These are phyloP conservation scores for Mortierella sp. DNA, from an alignment of 371 early-diverging fungal species.

Conservation along the genomic window DNA sequence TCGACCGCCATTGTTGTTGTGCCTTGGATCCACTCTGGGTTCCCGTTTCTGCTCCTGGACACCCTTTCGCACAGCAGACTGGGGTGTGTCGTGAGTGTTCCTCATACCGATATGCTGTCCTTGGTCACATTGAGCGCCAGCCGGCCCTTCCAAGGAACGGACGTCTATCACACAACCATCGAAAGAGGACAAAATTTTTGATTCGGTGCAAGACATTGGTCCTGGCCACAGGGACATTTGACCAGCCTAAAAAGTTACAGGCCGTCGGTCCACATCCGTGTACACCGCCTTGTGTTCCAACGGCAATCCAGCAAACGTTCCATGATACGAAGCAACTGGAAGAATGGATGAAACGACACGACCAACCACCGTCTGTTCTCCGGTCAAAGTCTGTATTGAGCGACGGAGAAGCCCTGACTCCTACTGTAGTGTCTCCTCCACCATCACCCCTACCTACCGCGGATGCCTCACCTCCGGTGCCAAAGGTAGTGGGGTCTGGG, in stretches of 20 bases:
- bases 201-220: constrained; percentile 35
- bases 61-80: too few species aligned
- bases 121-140: constrained; percentile 28
- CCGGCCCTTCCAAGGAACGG: not conserved
- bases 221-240: constrained; percentile 50
- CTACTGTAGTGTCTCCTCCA: constrained; percentile 9
- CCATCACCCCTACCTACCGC: constrained; percentile 8
- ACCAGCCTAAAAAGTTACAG: constrained; percentile 42
- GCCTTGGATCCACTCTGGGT: constrained; percentile 18
- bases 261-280: constrained; percentile 28
- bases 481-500: not conserved
- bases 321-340: constrained; percentile 47
- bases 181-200: constrained; percentile 30
- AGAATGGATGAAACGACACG: constrained; percentile 42
- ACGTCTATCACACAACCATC: not conserved
- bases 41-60: too few species aligned
- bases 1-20: constrained; percentile 46
- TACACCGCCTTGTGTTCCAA: constrained; percentile 17
- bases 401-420: too few species aligned
- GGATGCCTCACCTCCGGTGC: not conserved
- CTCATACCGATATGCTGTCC: constrained; percentile 33
- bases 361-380: not conserved
- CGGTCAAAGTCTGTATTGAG: too few species aligned
- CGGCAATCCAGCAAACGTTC: constrained; percentile 41
- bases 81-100: constrained; percentile 20